Conservation (phyloP, 2,329 filamentous ascomycete species). For the Neopestalotiopsis sp. region DNA sequence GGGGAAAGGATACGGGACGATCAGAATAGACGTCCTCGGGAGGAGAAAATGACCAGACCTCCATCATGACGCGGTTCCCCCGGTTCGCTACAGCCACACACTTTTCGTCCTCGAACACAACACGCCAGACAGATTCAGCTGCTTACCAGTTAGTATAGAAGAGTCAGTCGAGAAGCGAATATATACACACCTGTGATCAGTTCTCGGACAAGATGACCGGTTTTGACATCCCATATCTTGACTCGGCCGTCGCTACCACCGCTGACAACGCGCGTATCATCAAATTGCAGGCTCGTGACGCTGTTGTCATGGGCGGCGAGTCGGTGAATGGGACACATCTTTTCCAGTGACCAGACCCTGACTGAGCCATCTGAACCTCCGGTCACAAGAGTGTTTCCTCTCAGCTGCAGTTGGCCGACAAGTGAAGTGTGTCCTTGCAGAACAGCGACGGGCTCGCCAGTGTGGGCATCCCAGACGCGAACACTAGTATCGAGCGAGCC, state of each 20-base stretch:
- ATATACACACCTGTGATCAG: conserved; percentile 64
- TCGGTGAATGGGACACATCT: conserved; percentile 90
- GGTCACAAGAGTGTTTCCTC: conserved; percentile 91
- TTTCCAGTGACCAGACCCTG: conserved; percentile 91
- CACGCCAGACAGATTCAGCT: conserved; percentile 94
- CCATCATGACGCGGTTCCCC: conserved; percentile 90
- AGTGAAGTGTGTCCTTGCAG: conserved; percentile 96
- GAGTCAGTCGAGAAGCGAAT: not conserved
- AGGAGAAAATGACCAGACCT: conserved; percentile 96
- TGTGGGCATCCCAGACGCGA: conserved; percentile 91
- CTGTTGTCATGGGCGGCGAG: conserved; percentile 97
- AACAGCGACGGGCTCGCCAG: conserved; percentile 86
- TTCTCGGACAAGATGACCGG: conserved; percentile 87
- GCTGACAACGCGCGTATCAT: conserved; percentile 92
- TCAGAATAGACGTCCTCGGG: conserved; percentile 71
- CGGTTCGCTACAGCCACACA: conserved; percentile 93
- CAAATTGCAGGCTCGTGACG: conserved; percentile 96
- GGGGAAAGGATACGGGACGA: conserved; percentile 54
- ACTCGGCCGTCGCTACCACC: conserved; percentile 97
- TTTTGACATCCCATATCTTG: conserved; percentile 97
- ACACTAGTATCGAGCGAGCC: conserved; percentile 97
- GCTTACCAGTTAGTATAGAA: not conserved
- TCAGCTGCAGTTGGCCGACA: conserved; percentile 95
- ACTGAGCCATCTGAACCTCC: conserved; percentile 96
- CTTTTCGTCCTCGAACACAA: conserved; percentile 98